phyloP scores from a whole-genome alignment of 2,329 filamentous ascomycete species.

The Penicillium verrucosum region DNA sequence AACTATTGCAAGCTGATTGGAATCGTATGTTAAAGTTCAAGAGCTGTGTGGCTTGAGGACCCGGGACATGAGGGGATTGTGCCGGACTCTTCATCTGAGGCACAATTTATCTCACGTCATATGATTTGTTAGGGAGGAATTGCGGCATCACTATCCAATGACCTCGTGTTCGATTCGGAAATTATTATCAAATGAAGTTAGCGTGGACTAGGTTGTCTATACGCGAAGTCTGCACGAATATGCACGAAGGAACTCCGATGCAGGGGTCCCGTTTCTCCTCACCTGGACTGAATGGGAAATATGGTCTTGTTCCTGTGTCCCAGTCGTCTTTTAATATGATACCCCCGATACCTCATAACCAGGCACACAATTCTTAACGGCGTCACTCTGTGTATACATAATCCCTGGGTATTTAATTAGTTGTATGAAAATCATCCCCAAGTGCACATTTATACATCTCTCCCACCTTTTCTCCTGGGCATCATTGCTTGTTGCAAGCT shows the following conservation, averaged over 20 bases:
- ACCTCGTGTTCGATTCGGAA: not conserved
- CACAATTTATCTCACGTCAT: no score
- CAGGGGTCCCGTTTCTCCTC: not conserved
- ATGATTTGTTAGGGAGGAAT: not conserved
- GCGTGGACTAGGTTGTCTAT: not conserved
- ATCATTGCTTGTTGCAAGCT: conserved; percentile 5
- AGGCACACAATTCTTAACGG: not conserved
- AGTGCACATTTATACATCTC: not conserved
- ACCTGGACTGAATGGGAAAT: not conserved
- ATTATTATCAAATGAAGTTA: not conserved
- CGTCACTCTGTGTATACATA: no score
- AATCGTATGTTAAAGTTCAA: not conserved
- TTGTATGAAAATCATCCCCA: not conserved
- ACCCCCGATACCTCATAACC: rapidly evolving
- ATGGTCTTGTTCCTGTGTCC: not conserved
- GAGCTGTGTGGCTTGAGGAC: not conserved
- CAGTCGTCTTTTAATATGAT: no score
- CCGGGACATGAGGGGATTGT: not conserved
- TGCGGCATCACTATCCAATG: not conserved
- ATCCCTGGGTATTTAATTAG: no score
- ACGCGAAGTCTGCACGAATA: not conserved
- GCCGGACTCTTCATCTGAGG: not conserved
- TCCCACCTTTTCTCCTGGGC: not conserved
- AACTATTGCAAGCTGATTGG: not conserved
- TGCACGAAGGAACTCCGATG: not conserved